Evolutionary conservation across 2,329 filamentous ascomycete genomes (phyloP), one percentile per base, ranked within the genome.

Genomic region (Thyridium curvatum): DNA sequence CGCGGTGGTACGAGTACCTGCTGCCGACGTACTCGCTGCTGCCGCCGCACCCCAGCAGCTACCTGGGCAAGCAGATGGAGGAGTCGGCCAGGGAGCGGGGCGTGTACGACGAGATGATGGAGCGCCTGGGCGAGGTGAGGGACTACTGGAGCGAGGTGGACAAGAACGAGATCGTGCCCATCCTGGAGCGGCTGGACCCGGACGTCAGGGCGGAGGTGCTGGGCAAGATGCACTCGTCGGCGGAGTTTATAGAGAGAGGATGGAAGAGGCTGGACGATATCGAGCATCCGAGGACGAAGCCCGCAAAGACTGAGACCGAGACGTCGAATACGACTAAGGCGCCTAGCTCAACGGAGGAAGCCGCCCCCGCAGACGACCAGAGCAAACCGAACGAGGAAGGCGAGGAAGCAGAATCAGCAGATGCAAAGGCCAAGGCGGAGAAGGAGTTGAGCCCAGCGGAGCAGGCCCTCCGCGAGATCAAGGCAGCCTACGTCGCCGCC

Each of bases 1-100:
- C 89, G 18, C 76, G 93, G 50, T 94, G 90, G 73, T 98, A 98
- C 64, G 93, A 98, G 66, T 98, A 98, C 58, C 71, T 98, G 38
- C 86, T 98, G 60, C 93, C 93, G 3, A 93, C 86, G 32, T 89
- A 97, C 62, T 88, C 86, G 41, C 86, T 98, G 50, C 67, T 98
- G 26, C 93, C 93, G 15, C 93, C 93, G 0, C 90, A 97, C 57
- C 90, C 90, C 0, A 82, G 84, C 46, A 94, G 86, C 44, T 95
- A 77, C 58, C 62, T 98, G 29, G 90, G 86, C 8, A 86, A 83
- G 63, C 86, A 88, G 56, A 68, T 94, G n/a, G 74, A 79, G n/a
- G 79, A 91, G 52, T 68, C 80, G 38, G 86, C 87, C 1, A 81
- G 21, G 21, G 79, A 87, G 57, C 77, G 84, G 37, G 80, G 79